A percentile compares a stretch with the other conserved stretches of the same genome.
phyloP scores from a whole-genome alignment of 768 basidiomycete genomes.

The Pleurotus platypus region DNA sequence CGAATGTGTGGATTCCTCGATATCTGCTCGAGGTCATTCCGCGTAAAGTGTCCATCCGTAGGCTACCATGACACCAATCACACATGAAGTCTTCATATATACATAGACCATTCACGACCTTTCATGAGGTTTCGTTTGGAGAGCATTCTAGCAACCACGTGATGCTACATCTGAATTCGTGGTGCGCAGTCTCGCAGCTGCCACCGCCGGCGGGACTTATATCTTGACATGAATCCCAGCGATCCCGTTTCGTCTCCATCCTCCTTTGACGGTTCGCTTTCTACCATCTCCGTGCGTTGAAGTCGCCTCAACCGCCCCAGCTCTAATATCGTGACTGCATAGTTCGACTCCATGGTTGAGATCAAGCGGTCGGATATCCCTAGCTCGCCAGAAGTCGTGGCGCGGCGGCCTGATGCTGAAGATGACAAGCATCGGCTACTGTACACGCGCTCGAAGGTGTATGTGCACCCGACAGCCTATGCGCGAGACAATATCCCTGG shows the following conservation, averaged over 20 bases:
- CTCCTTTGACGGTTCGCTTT: slow-evolving; percentile 42
- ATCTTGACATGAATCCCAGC: not conserved
- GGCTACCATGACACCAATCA: no score
- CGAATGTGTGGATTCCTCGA: no score
- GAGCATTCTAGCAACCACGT: no score
- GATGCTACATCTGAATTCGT: no score
- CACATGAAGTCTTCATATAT: no score
- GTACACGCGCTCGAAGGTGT: slow-evolving; percentile 92
- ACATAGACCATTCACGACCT: no score
- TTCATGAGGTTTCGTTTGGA: no score
- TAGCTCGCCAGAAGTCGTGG: slow-evolving; percentile 16
- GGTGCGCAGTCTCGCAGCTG: not conserved
- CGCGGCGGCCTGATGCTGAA: slow-evolving; percentile 21
- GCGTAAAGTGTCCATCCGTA: no score
- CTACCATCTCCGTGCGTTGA: slow-evolving; percentile 42
- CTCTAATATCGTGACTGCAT: not conserved
- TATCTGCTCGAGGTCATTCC: no score
- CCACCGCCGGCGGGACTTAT: not conserved
- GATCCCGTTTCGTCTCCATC: slow-evolving; percentile 22
- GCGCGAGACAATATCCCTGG: slow-evolving; percentile 92
- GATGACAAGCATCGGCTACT: slow-evolving; percentile 73
- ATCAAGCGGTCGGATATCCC: slow-evolving; percentile 46
- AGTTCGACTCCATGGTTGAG: slow-evolving; percentile 74
- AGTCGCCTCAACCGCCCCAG: slow-evolving; percentile 7
- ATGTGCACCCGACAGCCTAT: slow-evolving; percentile 92